Base-by-base conservation (phyloP, 2,329 filamentous ascomycete genomes). In the Fusarium begoniae region DNA sequence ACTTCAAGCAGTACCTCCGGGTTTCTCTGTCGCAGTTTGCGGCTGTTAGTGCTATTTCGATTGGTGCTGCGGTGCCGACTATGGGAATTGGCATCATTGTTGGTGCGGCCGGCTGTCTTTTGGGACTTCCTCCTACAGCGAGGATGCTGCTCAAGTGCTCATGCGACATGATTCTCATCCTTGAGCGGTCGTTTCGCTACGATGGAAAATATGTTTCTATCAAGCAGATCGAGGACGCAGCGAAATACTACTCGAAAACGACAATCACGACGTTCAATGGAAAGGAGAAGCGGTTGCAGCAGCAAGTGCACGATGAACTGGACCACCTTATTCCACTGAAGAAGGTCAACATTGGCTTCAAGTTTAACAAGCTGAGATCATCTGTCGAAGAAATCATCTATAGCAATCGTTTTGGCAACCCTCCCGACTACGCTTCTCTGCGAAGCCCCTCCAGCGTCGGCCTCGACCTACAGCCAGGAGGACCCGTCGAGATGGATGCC, bases 121-220 rank as follows among this genome's bases (percentile, higher is more conserved):
- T 77, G n/a, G 54, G 63, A 6, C 66, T 75, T 2, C 76, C 76
- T 0, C 69, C 74, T 0, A 78, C 76, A 1, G 76, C 76, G 0
- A 67, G 76, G 7, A 78, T 78, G 76, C 26, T 78, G 22, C 69
- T 78, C 22, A 78, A 78, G 22, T 78, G 76, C 11, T 78, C 76
- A 0, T 78, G 76, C 47, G 76, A 78, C 3, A 78, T 78, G 76
- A 78, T 78, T 11, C 51, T 78, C 1, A 78, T 78, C 0, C 73
- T 78, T 0, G 76, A 78, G 11, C 60, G 76, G 0, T 77, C 76
- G 3, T 78, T 78, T 2, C 50, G 76, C 4, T 78, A 78, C 14
- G 76, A 64, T 0, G 76, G 76, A 26, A 78, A 78, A 40, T 78
- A 78, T 28, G 76, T 78, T 6, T 78, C 76, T 2, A 61, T 78